Evolutionary conservation across 2,329 filamentous ascomycete species (phyloP), one percentile per base, ranked within the genome.

Genomic region (Waltergamsia citrina): DNA sequence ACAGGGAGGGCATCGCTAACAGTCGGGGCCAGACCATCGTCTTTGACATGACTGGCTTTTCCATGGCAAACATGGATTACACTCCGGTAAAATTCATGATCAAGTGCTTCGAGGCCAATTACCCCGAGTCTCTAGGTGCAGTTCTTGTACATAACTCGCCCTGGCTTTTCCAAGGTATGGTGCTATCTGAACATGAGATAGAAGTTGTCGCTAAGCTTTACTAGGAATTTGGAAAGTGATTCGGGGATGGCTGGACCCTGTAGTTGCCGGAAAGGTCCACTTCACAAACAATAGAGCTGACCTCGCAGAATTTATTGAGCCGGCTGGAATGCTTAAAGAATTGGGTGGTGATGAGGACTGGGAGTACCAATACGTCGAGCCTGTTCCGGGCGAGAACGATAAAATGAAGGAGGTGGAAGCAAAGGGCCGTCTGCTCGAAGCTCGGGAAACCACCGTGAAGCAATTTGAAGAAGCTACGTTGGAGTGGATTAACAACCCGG

Each of bases 11-110:
- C 12, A 10, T 16, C 16, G 23, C 31, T 33, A 9, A 29, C 26
- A 8, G 39, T 10, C 25, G 33, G 39, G 16, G 29, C 32, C 38
- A 94, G 85, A 92, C 85, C 27, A 76, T 98, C 42, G 63, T 98
- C 30, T 98, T 98, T 51, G 92, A 98, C 56, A 90, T 98, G 85
- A 94, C 85, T 7, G 77, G 81, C 41, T 96, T 96, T 56, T 84
- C 83, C 14, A 70, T 96, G 63, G 81, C 88, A 12, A 98, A 98
- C 59, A 96, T 98, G 92, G 92, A 98, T 57, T 96, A 96, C 56
- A 76, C 84, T 0, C 90, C 92, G 2, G 85, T 98, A 37, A 98
- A 94, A 52, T 98, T 96, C 62, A 95, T 98, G 82, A 95, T 98
- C 59, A 94, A 94, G 59, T 94, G 88, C 57, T 98, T 98, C 52